A percentile compares a stretch with the other conserved stretches of the same genome.
phyloP scores from a whole-genome alignment of 495 filamentous ascomycete genomes.

The Penicillium lagena region DNA sequence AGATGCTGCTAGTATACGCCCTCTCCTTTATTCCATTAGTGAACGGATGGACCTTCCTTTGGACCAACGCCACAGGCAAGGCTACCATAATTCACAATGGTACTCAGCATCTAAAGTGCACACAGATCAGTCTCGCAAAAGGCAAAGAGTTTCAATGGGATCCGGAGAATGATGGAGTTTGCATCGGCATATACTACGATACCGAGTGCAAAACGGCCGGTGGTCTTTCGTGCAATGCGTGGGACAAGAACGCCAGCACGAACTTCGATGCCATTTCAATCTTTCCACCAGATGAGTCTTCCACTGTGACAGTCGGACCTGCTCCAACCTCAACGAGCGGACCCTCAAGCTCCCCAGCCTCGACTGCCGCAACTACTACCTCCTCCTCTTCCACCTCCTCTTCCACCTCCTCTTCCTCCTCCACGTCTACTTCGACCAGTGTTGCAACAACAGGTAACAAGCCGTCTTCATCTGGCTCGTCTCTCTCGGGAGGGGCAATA shows the following conservation, averaged over 20 bases:
- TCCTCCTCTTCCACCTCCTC: neutral
- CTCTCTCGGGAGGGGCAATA: slow-evolving; percentile 9
- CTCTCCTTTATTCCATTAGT: slow-evolving; percentile 1
- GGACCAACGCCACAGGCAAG: slow-evolving; percentile 7
- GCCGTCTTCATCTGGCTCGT: neutral
- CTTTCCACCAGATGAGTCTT: neutral
- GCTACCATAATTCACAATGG: slow-evolving; percentile 6
- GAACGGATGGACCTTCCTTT: slow-evolving; percentile 14
- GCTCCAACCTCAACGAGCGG: neutral
- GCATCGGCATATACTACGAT: slow-evolving; percentile 16
- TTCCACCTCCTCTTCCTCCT: neutral
- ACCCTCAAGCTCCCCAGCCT: neutral
- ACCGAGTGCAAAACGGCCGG: slow-evolving; percentile 1
- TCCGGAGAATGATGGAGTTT: slow-evolving; percentile 6
- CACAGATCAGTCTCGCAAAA: slow-evolving; percentile 2
- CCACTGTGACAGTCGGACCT: neutral
- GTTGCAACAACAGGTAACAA: neutral
- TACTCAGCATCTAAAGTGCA: slow-evolving; percentile 2
- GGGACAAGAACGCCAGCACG: slow-evolving; percentile 8
- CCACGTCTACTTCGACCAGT: neutral
- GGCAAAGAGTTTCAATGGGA: slow-evolving; percentile 11
- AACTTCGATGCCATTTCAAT: slow-evolving; percentile 4
- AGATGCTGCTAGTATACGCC: neutral
- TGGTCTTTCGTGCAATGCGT: slow-evolving; percentile 3
- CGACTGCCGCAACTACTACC: neutral